phyloP scores from a whole-genome alignment of 2,329 filamentous ascomycete species.

The Aspergillus calidoustus region DNA sequence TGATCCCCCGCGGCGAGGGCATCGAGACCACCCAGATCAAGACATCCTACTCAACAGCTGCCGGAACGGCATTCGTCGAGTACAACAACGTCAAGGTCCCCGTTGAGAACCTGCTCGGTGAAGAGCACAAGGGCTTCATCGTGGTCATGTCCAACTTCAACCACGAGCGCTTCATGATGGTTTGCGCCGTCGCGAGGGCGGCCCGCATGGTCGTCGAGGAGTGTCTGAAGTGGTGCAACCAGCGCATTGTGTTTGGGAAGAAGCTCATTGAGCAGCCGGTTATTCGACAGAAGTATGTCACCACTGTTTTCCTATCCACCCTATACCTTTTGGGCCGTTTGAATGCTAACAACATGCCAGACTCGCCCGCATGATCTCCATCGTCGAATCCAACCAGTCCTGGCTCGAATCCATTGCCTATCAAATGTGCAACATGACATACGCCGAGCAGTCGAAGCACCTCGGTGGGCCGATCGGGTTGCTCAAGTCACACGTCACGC shows the following conservation, averaged over 20 bases:
- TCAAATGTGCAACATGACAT: conserved; percentile 86
- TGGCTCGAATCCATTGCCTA: conserved; percentile 86
- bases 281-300: conserved; percentile 72
- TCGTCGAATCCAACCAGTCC: conserved; percentile 79
- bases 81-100: conserved; percentile 89
- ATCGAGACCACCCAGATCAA: conserved; percentile 68
- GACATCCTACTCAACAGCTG: conserved; percentile 73
- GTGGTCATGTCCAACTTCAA: conserved; percentile 89
- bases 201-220: conserved; percentile 74
- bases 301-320: background rate
- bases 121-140: conserved; percentile 84
- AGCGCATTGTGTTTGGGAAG: conserved; percentile 83
- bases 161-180: conserved; percentile 82
- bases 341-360: conserved; percentile 38
- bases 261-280: conserved; percentile 81
- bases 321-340: background rate
- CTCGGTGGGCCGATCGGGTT: conserved; percentile 81
- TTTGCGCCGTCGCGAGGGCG: conserved; percentile 66
- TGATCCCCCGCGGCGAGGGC: conserved; percentile 74
- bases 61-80: conserved; percentile 78
- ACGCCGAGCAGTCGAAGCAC: conserved; percentile 73
- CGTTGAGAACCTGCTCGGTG: conserved; percentile 74
- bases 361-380: conserved; percentile 84
- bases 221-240: conserved; percentile 86
- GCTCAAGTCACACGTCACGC: conserved; percentile 77